Evolutionary conservation across 139 green algal genomes (phyloP).

Genomic region (Chlorella sp.): DNA sequence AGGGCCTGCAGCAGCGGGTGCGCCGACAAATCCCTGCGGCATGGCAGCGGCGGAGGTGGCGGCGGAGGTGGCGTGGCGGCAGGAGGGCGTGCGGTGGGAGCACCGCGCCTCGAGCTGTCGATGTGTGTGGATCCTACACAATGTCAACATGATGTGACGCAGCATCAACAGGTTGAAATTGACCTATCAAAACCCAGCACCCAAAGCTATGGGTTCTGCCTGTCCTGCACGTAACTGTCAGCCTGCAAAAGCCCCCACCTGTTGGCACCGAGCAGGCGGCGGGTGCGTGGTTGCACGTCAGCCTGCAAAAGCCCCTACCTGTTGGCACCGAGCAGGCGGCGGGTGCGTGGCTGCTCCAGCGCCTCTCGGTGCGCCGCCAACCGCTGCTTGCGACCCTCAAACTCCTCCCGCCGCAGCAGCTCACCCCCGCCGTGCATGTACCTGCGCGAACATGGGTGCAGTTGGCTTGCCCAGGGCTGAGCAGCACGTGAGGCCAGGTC

Average conservation of each 20-base stretch:
- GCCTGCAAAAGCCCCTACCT: background rate
- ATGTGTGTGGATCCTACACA: background rate
- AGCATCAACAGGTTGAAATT: too few species aligned
- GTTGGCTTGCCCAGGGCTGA: constrained; percentile 32
- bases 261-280: background rate
- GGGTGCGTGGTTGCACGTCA: too few species aligned
- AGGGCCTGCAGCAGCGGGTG: constrained; percentile 81
- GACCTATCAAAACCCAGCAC: too few species aligned
- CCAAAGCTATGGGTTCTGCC: too few species aligned
- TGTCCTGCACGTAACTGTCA: background rate
- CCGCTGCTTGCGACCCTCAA: constrained; percentile 81
- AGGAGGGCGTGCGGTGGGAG: too few species aligned
- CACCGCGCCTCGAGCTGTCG: too few species aligned
- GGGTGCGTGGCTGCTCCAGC: constrained; percentile 77
- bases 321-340: constrained; percentile 73
- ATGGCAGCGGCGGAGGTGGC: background rate
- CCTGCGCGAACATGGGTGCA: constrained; percentile 41
- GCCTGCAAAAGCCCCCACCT: background rate
- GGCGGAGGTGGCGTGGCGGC: too few species aligned
- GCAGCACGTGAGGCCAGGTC: background rate
- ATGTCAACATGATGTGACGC: too few species aligned
- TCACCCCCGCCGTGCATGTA: constrained; percentile 87
- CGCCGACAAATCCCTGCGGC: constrained; percentile 69
- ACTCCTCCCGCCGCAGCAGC: constrained; percentile 89
- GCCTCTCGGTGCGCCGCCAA: constrained; percentile 71